Evolutionary conservation across 2,329 filamentous ascomycete genomes (phyloP).

Genomic region (Coleophoma eucalyptorum): DNA sequence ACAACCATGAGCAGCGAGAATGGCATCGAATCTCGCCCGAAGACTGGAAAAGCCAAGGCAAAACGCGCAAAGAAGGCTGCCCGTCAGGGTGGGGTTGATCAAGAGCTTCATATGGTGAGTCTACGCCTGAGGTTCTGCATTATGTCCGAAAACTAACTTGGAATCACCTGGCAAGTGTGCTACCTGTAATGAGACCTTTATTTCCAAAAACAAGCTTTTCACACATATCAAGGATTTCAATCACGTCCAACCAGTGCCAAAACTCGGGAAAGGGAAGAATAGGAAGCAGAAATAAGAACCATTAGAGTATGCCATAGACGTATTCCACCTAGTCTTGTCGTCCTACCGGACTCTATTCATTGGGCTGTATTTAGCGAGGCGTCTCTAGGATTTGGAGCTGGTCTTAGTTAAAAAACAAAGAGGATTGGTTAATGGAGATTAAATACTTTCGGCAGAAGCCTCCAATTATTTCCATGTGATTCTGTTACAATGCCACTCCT

Average conservation of each 20-base stretch:
- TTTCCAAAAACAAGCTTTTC: slow-evolving; percentile 59
- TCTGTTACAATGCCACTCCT: too few species aligned
- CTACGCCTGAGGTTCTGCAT: not conserved
- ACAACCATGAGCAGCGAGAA: slow-evolving; percentile 2
- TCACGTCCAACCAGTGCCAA: slow-evolving; percentile 46
- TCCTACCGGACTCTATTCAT: too few species aligned
- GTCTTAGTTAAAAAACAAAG: too few species aligned
- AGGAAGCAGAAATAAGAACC: slow-evolving; percentile 6
- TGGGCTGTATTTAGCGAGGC: too few species aligned
- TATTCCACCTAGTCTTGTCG: too few species aligned
- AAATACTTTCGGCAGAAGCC: too few species aligned
- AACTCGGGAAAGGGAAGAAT: slow-evolving; percentile 17
- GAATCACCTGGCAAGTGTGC: slow-evolving; percentile 44
- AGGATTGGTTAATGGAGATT: too few species aligned
- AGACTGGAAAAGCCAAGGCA: slow-evolving; percentile 47
- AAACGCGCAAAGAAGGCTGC: slow-evolving; percentile 47
- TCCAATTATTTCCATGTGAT: too few species aligned
- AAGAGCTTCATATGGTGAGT: slow-evolving; percentile 14
- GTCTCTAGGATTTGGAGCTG: too few species aligned
- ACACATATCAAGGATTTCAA: slow-evolving; percentile 53
- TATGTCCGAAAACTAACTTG: slow-evolving; percentile 2
- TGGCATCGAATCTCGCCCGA: slow-evolving; percentile 19
- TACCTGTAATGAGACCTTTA: slow-evolving; percentile 51
- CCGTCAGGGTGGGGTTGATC: slow-evolving; percentile 17
- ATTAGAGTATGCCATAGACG: too few species aligned